phyloP scores from a whole-genome alignment of 768 basidiomycete species.

The Phlebiopsis gigantea region DNA sequence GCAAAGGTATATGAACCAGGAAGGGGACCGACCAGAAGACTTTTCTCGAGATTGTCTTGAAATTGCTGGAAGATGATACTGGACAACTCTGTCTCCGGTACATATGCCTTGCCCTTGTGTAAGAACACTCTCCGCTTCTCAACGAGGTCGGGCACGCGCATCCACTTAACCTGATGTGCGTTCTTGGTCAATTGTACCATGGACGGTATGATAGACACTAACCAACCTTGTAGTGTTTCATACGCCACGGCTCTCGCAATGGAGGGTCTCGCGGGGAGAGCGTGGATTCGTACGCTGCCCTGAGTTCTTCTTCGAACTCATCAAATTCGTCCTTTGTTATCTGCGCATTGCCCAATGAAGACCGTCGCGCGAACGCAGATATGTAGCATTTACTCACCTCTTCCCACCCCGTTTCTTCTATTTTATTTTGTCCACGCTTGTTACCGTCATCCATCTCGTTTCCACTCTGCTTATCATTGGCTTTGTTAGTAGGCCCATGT shows the following conservation, averaged over 20 bases:
- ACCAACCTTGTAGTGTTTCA: conserved; percentile 70
- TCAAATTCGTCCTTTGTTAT: conserved; percentile 40
- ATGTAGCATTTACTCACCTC: conserved; percentile 35
- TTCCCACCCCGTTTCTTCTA: conserved; percentile 51
- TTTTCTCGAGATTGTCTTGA: conserved; percentile 60
- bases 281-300: conserved; percentile 32
- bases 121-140: conserved; percentile 76
- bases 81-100: conserved; percentile 69
- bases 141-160: conserved; percentile 88
- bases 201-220: not conserved
- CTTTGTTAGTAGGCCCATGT: too few relatives aligned
- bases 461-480: conserved; percentile 19
- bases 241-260: conserved; percentile 28
- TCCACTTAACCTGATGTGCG: conserved; percentile 82
- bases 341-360: conserved; percentile 1
- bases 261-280: conserved; percentile 9
- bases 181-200: too few relatives aligned
- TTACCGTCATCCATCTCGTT: not conserved
- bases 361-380: not conserved
- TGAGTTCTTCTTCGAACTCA: conserved; percentile 41
- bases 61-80: conserved; percentile 90
- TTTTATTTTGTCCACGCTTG: too few relatives aligned
- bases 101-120: conserved; percentile 82
- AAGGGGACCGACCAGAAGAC: conserved; percentile 58
- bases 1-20: not conserved